phyloP scores from a whole-genome alignment of 2,329 filamentous ascomycete genomes.

The Sarocladium kiliense region DNA sequence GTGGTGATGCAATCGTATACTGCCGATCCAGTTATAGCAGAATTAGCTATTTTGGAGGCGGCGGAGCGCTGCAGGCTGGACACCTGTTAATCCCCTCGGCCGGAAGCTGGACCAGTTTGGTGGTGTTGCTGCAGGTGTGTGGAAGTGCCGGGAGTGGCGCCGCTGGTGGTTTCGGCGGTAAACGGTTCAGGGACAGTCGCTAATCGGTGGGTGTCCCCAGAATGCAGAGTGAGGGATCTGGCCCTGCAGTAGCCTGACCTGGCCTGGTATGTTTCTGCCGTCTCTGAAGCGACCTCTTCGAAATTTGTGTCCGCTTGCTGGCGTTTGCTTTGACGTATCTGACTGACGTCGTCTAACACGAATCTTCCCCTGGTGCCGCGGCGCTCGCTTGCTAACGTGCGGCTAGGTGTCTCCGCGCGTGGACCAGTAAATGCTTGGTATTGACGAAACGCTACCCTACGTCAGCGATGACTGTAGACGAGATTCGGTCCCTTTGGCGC shows the following conservation, averaged over 20 bases:
- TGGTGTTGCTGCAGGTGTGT: background rate
- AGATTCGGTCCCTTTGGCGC: background rate
- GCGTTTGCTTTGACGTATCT: background rate
- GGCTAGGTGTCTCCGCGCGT: background rate
- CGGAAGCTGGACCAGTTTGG: background rate
- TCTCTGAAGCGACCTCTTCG: background rate
- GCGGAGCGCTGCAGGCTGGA: conserved; percentile 1
- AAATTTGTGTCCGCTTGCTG: background rate
- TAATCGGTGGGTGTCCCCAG: background rate
- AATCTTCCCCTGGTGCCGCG: background rate
- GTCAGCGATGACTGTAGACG: background rate
- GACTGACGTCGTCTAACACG: background rate
- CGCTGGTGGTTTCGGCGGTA: background rate
- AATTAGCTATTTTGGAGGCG: conserved; percentile 7
- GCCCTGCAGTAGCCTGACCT: background rate
- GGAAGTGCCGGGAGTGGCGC: conserved; percentile 6
- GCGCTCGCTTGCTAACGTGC: background rate
- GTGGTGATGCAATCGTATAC: conserved; percentile 3
- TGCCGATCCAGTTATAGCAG: background rate
- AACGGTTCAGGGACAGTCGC: background rate
- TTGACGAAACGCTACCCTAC: background rate
- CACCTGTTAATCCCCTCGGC: background rate
- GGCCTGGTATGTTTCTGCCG: background rate
- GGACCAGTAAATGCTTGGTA: background rate
- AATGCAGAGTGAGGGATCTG: background rate